phyloP scores from a whole-genome alignment of 2,329 filamentous ascomycete genomes.

The Colletotrichum spaethianum region DNA sequence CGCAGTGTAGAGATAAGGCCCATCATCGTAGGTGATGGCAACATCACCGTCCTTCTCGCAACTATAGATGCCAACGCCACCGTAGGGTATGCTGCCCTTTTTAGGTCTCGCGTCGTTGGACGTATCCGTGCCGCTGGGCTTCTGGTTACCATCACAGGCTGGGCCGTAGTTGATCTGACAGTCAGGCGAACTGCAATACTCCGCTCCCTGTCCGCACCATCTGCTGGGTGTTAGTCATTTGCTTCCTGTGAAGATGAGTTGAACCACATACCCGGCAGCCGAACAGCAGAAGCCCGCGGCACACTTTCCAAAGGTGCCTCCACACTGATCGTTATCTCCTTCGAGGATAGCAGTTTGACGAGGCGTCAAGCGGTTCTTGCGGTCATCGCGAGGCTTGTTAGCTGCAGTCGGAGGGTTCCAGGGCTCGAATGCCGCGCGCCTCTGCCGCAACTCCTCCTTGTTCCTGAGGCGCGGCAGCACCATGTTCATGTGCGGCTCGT shows the following conservation, averaged over 20 bases:
- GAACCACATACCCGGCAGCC: constrained; percentile 46
- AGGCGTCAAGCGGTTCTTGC: constrained; percentile 24
- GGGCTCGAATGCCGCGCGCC: constrained; percentile 43
- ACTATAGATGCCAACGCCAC: constrained; percentile 50
- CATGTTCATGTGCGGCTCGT: constrained; percentile 41
- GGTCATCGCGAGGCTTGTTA: constrained; percentile 23
- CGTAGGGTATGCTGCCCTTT: constrained; percentile 48
- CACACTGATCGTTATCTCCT: constrained; percentile 46
- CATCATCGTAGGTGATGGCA: constrained; percentile 56
- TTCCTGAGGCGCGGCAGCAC: constrained; percentile 13
- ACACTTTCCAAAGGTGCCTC: constrained; percentile 48
- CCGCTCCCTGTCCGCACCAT: constrained; percentile 48
- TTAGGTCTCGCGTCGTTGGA: constrained; percentile 44
- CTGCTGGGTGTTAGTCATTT: background rate
- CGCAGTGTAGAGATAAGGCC: constrained; percentile 52
- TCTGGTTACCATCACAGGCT: constrained; percentile 50
- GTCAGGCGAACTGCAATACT: constrained; percentile 47
- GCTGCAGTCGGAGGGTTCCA: constrained; percentile 46
- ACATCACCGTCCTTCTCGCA: constrained; percentile 50
- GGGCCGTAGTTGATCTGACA: constrained; percentile 49
- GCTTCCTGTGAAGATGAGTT: background rate
- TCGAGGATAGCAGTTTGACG: constrained; percentile 38
- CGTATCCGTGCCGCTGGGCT: constrained; percentile 46
- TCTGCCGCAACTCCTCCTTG: constrained; percentile 19
- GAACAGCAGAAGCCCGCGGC: constrained; percentile 52